A percentile compares a stretch with the other conserved stretches of the same genome.
These are phyloP conservation scores for Boechera retrofracta DNA, from an alignment of 345 rosid genomes.

Conservation along the genomic window DNA sequence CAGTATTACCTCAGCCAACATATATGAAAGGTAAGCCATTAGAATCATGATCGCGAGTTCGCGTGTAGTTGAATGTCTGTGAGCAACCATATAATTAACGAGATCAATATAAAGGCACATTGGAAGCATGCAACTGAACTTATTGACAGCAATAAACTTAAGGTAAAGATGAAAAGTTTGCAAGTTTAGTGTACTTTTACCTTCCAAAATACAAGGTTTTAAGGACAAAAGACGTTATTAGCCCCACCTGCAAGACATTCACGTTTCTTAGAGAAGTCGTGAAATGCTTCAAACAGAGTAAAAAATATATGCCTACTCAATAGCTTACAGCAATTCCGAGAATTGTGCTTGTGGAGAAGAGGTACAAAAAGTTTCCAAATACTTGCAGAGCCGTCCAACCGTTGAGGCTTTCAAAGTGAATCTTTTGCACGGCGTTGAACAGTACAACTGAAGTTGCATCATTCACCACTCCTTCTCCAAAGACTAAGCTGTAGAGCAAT, in stretches of 20 bases:
- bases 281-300: constrained; percentile 20
- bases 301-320: not conserved
- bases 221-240: constrained; percentile 67
- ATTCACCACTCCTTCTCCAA: constrained; percentile 95
- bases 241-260: constrained; percentile 64
- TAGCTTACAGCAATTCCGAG: constrained; percentile 72
- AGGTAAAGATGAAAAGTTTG: not conserved
- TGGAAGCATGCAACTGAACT: not conserved
- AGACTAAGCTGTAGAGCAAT: constrained; percentile 80
- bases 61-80: constrained; percentile 79
- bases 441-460: constrained; percentile 91
- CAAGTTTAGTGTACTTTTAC: constrained; percentile 42
- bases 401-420: constrained; percentile 59
- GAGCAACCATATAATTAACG: constrained; percentile 12
- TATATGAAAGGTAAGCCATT: constrained; percentile 90
- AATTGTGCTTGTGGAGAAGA: constrained; percentile 77
- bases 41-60: constrained; percentile 76
- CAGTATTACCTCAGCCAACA: constrained; percentile 78
- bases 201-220: constrained; percentile 73
- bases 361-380: constrained; percentile 69
- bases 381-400: constrained; percentile 51
- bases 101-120: constrained; percentile 8
- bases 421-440: constrained; percentile 82
- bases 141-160: not conserved
- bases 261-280: constrained; percentile 1